A percentile compares a stretch with the other conserved stretches of the same genome.
Evolutionary conservation across 2,329 filamentous ascomycete species (phyloP).

Genomic region (Penicillium fuscoglaucum): DNA sequence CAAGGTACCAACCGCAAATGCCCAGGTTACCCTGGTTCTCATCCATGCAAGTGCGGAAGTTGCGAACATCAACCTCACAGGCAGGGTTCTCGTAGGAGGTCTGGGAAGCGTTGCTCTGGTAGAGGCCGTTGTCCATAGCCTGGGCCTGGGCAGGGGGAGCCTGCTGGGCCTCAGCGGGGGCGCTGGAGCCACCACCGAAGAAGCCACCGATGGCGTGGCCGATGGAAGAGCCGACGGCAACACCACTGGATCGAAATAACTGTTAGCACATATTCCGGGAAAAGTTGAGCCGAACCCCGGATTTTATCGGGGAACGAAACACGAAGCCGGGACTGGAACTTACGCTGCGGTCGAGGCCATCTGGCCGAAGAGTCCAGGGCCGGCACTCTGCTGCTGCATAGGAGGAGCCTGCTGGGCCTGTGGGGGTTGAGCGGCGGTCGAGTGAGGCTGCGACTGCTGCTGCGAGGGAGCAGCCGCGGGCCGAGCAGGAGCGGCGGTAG

Average conservation of each 20-base stretch:
- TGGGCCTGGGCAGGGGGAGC: conserved; percentile 56
- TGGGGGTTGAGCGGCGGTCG: conserved; percentile 60
- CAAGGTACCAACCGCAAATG: conserved; percentile 97
- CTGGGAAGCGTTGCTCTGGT: conserved; percentile 53
- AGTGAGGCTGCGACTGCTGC: conserved; percentile 68
- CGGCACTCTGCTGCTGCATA: conserved; percentile 55
- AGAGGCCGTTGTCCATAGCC: conserved; percentile 51
- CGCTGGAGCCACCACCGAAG: conserved; percentile 71
- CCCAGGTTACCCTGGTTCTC: conserved; percentile 91
- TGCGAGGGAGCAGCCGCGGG: conserved; percentile 55
- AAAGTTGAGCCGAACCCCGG: conserved; percentile 7
- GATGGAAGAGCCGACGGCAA: conserved; percentile 91
- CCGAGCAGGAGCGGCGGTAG: conserved; percentile 61
- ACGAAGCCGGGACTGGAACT: conserved; percentile 45
- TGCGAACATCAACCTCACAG: conserved; percentile 76
- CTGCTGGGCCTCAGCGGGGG: conserved; percentile 55
- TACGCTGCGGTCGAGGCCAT: conserved; percentile 98
- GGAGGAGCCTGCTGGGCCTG: conserved; percentile 52
- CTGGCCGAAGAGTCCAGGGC: conserved; percentile 87
- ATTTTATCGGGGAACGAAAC: conserved; percentile 10
- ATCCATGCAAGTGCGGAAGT: conserved; percentile 95
- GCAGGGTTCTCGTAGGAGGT: conserved; percentile 53
- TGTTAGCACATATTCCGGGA: conserved; percentile 10
- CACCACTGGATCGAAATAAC: conserved; percentile 65
- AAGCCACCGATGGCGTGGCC: conserved; percentile 90